Conservation (phyloP, 1,139 yeast genomes). For the Candida dubliniensis region DNA sequence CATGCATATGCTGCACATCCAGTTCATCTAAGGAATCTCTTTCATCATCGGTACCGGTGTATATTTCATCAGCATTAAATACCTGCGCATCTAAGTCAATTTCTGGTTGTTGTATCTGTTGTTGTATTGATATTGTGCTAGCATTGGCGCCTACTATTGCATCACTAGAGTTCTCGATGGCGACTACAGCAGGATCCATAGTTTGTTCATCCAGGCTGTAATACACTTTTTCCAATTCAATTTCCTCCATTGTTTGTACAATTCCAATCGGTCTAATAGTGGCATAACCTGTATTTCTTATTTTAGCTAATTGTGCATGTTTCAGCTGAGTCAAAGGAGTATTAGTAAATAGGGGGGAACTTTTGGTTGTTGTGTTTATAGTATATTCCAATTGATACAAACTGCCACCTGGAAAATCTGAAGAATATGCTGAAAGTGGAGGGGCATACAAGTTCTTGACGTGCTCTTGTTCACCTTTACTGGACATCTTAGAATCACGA, state of each 20-base stretch:
- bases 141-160: constrained; percentile 7
- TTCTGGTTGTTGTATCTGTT: constrained; percentile 14
- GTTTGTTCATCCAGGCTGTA: constrained; percentile 6
- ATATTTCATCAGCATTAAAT: constrained; percentile 32
- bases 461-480: constrained; percentile 7
- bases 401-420: constrained; percentile 52
- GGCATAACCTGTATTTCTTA: constrained; percentile 50
- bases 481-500: not conserved
- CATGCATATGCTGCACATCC: constrained; percentile 9
- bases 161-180: constrained; percentile 13
- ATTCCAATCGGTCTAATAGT: constrained; percentile 57
- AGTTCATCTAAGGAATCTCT: constrained; percentile 9
- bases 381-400: constrained; percentile 31
- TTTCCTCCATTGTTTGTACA: constrained; percentile 52
- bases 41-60: constrained; percentile 24
- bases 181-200: constrained; percentile 5
- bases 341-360: constrained; percentile 7
- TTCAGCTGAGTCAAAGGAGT: constrained; percentile 34
- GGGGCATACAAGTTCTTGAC: constrained; percentile 39
- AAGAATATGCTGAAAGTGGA: constrained; percentile 53
- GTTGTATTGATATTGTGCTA: constrained; percentile 7
- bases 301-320: constrained; percentile 40
- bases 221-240: constrained; percentile 28
- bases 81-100: constrained; percentile 51
- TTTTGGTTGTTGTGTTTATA: constrained; percentile 21